Base-by-base conservation (phyloP, 1,139 yeast species). In the Candida neerlandica region DNA sequence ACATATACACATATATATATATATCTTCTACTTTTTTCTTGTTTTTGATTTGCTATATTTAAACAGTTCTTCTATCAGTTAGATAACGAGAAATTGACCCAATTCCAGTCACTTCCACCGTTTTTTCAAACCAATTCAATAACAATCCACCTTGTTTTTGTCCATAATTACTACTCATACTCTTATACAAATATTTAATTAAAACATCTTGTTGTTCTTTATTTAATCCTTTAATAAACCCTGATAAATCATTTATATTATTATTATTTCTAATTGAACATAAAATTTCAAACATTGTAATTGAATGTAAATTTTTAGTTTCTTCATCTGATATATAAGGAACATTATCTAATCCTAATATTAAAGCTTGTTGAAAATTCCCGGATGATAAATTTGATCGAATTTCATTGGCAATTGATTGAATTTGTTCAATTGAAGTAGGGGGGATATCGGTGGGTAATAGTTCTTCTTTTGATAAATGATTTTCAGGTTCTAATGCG, bases 51-150 rank as follows among this genome's bases (percentile, higher is more conserved):
- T 21, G 9, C 9, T 12, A 18, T 19, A 37, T 35, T 52, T 69
- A 87, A 41, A 90, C 89, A 14, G 90, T 83, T 65, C 95, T 81
- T 72, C 96, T 81, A 69, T 92, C 98, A 44, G 91, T 81, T 70
- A 91, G 77, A 67, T 82, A 90, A 60, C 97, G 84, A 45, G 89
- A 88, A 59, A 94, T 86, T 40, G 96, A 89, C 10, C 96, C 97
- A 64, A 88, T 84, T 15, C 98, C 98, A 12, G 92, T 82, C 41
- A 82, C 71, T 55, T 87, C 96, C 38, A 89, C 85, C 23, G 95
- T 82, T 69, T 90, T 91, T 60, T 94, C 98, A 64, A 87, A 90
- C 99, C 99, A 95, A 37, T 85, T 80, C 62, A 95, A 81, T 60
- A 95, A 69, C 48, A 86, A 77, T 43, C 96, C 96, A 18, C 97